These are phyloP conservation scores for Paecilomyces sp. DNA, from an alignment of 2,329 filamentous ascomycete genomes.

Conservation along the genomic window DNA sequence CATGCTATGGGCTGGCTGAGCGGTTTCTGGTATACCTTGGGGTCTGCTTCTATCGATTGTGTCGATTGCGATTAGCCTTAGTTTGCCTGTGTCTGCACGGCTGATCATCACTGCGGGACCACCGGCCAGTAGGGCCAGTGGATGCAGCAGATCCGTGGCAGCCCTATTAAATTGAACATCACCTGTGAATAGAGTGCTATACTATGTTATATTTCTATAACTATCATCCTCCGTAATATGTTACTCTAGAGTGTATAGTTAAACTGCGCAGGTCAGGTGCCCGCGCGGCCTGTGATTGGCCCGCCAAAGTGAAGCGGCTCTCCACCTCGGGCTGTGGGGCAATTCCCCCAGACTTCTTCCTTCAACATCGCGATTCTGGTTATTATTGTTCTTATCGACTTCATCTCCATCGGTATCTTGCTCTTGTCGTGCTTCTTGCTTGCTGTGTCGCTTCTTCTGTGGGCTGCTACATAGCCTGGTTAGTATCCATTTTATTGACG, in stretches of 20 bases:
- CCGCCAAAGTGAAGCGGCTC: slow-evolving; percentile 7
- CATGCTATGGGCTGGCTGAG: neutral
- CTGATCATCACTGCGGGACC: neutral
- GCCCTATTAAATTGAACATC: neutral
- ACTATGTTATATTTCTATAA: no score
- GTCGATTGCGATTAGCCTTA: neutral
- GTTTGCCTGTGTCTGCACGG: neutral
- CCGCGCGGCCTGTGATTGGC: slow-evolving; percentile 1
- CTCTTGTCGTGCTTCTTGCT: neutral
- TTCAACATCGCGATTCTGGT: neutral
- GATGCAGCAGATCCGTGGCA: neutral
- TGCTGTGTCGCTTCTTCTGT: neutral
- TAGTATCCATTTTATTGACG: neutral
- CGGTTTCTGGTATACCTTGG: neutral
- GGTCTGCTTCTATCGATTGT: neutral
- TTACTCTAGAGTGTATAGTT: no score
- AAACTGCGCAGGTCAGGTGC: neutral
- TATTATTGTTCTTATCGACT: neutral
- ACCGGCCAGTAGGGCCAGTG: neutral
- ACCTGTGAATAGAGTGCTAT: neutral
- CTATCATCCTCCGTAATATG: no score
- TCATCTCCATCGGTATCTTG: neutral
- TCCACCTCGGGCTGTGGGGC: neutral
- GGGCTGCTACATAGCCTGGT: neutral
- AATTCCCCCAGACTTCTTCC: no score